Percentiles rank a stretch among this genome's conserved stretches.
Evolutionary conservation across 768 basidiomycete genomes (phyloP).

Genomic region (Thelephora aurantiotincta): DNA sequence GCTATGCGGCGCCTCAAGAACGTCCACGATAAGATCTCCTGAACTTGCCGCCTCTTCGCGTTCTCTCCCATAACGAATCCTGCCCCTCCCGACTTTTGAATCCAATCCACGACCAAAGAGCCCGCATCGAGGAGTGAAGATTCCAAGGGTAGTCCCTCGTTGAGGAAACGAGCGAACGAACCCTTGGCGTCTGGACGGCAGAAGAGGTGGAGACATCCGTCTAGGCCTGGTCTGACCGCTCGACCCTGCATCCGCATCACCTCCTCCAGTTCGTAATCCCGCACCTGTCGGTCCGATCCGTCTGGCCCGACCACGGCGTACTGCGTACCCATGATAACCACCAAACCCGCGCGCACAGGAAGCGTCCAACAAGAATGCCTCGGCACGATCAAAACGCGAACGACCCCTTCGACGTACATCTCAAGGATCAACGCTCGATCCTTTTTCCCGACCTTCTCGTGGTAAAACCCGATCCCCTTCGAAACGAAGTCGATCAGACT

Average conservation of each 20-base stretch:
- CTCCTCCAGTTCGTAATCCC: slow-evolving; percentile 72
- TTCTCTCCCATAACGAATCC: not conserved
- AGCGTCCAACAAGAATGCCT: slow-evolving; percentile 80
- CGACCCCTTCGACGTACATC: slow-evolving; percentile 65
- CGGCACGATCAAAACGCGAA: slow-evolving; percentile 72
- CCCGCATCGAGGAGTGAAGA: slow-evolving; percentile 49
- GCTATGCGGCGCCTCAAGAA: slow-evolving; percentile 58
- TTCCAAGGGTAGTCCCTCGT: slow-evolving; percentile 83
- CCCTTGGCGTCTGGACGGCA: slow-evolving; percentile 82
- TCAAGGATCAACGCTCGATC: slow-evolving; percentile 68
- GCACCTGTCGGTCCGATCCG: slow-evolving; percentile 42
- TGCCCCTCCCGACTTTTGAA: not conserved
- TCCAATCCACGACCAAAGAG: slow-evolving; percentile 22
- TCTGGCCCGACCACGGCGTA: slow-evolving; percentile 38
- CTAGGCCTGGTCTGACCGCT: slow-evolving; percentile 42
- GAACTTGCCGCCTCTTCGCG: slow-evolving; percentile 53
- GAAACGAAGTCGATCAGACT: slow-evolving; percentile 57
- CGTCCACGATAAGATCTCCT: slow-evolving; percentile 59
- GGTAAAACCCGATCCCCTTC: slow-evolving; percentile 82
- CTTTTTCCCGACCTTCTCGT: slow-evolving; percentile 48
- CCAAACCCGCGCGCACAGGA: slow-evolving; percentile 69
- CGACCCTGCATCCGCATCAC: slow-evolving; percentile 86
- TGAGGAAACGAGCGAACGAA: slow-evolving; percentile 70
- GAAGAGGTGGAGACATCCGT: slow-evolving; percentile 70
- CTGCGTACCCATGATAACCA: slow-evolving; percentile 89